These are phyloP conservation scores for Dicorynia guianensis DNA, from an alignment of 306 rosid genomes.

Conservation along the genomic window DNA sequence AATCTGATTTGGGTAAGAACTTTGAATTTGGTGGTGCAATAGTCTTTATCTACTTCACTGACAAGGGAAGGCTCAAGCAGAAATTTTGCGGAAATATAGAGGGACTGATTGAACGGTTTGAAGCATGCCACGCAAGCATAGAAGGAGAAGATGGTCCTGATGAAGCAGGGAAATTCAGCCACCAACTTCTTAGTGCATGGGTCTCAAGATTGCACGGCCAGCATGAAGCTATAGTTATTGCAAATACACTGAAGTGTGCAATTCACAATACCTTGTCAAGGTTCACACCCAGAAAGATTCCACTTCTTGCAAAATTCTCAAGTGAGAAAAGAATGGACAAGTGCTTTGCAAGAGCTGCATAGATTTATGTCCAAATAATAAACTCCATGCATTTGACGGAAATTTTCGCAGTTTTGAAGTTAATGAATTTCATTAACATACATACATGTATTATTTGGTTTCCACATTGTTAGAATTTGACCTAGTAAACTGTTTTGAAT, in stretches of 20 bases:
- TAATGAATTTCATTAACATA: too few relatives aligned
- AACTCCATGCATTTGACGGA: constrained; percentile 41
- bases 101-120: constrained; percentile 40
- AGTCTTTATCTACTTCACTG: constrained; percentile 14
- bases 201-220: not conserved
- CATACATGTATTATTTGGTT: too few relatives aligned
- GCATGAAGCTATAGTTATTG: not conserved
- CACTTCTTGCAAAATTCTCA: not conserved
- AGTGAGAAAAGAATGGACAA: constrained; percentile 25
- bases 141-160: constrained; percentile 39
- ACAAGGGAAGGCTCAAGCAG: constrained; percentile 8
- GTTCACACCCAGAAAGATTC: constrained; percentile 38
- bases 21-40: too few relatives aligned
- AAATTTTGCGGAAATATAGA: constrained; percentile 1
- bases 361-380: constrained; percentile 17
- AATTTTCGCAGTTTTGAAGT: constrained; percentile 34
- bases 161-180: constrained; percentile 31
- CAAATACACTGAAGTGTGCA: constrained; percentile 34
- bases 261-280: constrained; percentile 45
- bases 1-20: too few relatives aligned
- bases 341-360: constrained; percentile 20
- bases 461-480: too few relatives aligned
- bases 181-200: constrained; percentile 34
- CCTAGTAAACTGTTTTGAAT: too few relatives aligned
- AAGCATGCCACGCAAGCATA: constrained; percentile 45